Evolutionary conservation across 768 basidiomycete genomes (phyloP), one percentile per base, ranked within the genome.

Genomic region (Tubosaeta brunneosetosa): DNA sequence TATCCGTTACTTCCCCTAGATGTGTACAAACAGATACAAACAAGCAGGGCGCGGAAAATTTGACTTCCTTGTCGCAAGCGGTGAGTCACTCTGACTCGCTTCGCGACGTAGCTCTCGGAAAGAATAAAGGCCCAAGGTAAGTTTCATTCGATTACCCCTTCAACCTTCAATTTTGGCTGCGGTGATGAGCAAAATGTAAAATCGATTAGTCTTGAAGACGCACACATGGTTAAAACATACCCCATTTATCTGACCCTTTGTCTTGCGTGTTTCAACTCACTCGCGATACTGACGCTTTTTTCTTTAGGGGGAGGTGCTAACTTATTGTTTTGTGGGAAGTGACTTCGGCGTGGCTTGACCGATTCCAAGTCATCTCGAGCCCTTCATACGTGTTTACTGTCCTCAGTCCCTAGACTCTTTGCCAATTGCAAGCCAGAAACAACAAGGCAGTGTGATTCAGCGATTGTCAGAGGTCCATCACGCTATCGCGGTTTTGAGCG

Each of bases 201-300:
- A 78, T 66, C 86, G 92, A 94, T 94, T 94, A 94, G 91, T 94
- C 90, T 91, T 91, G 70, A 85, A 91, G 91, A 91, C 85, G 62
- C 56, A 57, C 56, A 67, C 72, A 80, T 89, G 88, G 86, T 90
- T 89, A 82, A 45, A 73, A 82, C 65, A 46, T 40, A 57, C 41
- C 46, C 49, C 17, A 43, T 49, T 45, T 31, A 47, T 52, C 66
- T 70, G 66, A 70, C 3, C 45, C 53, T 42, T 57, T 27, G 2
- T 44, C 19, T 46, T 46, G 11, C 7, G 1, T 41, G 33, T 14
- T 47, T 50, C 44, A n/a, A 16, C 46, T 52, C 34, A 17, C 50
- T 47, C 38, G 25, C 26, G 32, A 47, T 42, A 8, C 54, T 65
- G 37, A 65, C 51, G 31, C n/a, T 27, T 27, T 32, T 32, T 22